These are phyloP conservation scores for Hirsutella rhossiliensis DNA, from an alignment of 2,329 filamentous ascomycete genomes.

Conservation along the genomic window DNA sequence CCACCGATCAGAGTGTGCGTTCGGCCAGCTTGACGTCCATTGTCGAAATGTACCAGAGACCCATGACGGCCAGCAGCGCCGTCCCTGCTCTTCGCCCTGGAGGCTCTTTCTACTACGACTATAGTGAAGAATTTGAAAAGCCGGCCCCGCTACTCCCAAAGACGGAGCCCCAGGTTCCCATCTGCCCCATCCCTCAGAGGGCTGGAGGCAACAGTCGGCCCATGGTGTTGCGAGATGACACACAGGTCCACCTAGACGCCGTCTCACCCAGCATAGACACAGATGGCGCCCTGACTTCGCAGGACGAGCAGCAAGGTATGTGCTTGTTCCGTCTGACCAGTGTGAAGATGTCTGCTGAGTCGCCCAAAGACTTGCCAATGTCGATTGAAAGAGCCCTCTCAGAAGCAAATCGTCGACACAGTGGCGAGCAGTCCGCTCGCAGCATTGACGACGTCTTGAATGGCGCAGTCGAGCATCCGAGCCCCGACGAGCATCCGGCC, in stretches of 20 bases:
- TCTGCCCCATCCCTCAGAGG: slow-evolving; percentile 19
- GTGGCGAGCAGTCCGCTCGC: neutral
- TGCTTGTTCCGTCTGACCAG: neutral
- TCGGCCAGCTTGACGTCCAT: slow-evolving; percentile 38
- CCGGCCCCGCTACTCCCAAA: slow-evolving; percentile 9
- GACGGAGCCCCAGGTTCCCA: slow-evolving; percentile 8
- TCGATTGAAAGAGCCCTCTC: neutral
- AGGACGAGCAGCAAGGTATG: neutral
- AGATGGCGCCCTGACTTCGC: neutral
- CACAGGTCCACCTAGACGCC: slow-evolving; percentile 2
- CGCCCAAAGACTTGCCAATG: neutral
- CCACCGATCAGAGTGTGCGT: slow-evolving; percentile 25
- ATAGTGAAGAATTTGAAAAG: slow-evolving; percentile 36
- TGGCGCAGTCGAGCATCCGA: neutral
- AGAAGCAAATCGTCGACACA: neutral
- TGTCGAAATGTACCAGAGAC: slow-evolving; percentile 32
- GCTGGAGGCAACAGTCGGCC: slow-evolving; percentile 11
- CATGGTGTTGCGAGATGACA: slow-evolving; percentile 14
- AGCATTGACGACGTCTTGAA: neutral
- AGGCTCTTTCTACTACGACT: slow-evolving; percentile 38
- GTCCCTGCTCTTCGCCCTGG: slow-evolving; percentile 15
- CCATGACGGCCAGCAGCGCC: slow-evolving; percentile 12
- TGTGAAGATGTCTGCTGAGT: neutral
- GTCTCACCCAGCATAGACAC: neutral
- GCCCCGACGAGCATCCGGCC: neutral